Evolutionary conservation across 352 stramenopile genomes (phyloP).

Genomic region (Globisporangium nodosum): DNA sequence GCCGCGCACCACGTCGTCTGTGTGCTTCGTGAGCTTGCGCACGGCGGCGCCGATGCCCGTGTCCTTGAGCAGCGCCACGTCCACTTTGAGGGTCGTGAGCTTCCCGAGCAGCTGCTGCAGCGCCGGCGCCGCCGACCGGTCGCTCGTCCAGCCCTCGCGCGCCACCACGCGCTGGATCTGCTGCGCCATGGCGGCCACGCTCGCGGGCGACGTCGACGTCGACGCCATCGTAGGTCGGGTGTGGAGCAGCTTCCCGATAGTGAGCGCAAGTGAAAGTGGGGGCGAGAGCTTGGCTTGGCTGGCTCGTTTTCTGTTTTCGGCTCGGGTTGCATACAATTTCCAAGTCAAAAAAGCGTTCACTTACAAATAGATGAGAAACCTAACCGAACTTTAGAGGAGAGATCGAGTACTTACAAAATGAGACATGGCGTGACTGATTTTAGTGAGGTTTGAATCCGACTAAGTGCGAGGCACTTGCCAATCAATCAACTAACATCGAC

Average conservation of each 20-base stretch:
- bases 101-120: slow-evolving; percentile 65
- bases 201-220: background rate
- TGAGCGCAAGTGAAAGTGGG: background rate
- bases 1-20: slow-evolving; percentile 70
- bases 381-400: no score
- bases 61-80: slow-evolving; percentile 67
- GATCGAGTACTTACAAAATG: no score
- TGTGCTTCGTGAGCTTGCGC: slow-evolving; percentile 83
- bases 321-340: background rate
- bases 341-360: background rate
- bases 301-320: no score
- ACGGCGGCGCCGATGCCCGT: slow-evolving; percentile 79
- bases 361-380: no score
- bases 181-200: slow-evolving; percentile 54
- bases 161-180: slow-evolving; percentile 64
- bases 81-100: slow-evolving; percentile 72
- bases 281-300: no score
- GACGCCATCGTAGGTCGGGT: background rate
- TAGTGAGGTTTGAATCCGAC: no score
- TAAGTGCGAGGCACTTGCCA: background rate
- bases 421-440: no score
- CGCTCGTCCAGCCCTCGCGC: slow-evolving; percentile 56
- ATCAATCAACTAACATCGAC: background rate
- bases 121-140: slow-evolving; percentile 48
- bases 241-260: background rate